Evolutionary conservation across 805 yeast species (phyloP).

Genomic region (Saturnispora sekii): DNA sequence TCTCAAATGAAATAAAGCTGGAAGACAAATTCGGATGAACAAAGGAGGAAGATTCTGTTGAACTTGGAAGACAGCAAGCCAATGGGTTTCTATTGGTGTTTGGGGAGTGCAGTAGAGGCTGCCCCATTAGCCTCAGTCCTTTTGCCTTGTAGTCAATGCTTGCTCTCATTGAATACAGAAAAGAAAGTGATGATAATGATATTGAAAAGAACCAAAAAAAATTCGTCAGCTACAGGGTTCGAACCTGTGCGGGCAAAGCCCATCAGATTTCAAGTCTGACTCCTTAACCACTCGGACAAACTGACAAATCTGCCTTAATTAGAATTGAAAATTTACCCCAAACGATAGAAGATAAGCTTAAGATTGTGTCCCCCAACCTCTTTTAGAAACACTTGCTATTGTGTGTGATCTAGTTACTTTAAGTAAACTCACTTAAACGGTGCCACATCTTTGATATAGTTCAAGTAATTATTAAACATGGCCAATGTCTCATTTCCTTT

Average conservation of each 20-base stretch:
- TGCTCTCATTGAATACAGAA: slow-evolving; percentile 6
- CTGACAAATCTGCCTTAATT: background rate
- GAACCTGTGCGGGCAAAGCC: slow-evolving; percentile 6
- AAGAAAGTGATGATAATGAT: background rate
- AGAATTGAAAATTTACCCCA: no score
- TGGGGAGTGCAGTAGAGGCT: slow-evolving; percentile 4
- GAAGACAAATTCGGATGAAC: background rate
- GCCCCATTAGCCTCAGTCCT: slow-evolving; percentile 8
- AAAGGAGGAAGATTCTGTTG: slow-evolving; percentile 11
- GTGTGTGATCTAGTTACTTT: no score
- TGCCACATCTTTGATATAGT: slow-evolving; percentile 9
- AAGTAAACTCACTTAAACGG: no score
- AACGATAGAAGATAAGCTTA: no score
- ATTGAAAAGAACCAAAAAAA: background rate
- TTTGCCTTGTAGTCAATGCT: slow-evolving; percentile 1
- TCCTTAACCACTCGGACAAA: slow-evolving; percentile 4
- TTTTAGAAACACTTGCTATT: no score
- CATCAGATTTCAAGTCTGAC: background rate
- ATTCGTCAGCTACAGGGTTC: slow-evolving; percentile 4
- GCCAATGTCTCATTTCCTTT: slow-evolving; percentile 1
- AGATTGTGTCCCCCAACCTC: no score
- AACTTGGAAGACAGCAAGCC: slow-evolving; percentile 13
- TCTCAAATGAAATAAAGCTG: slow-evolving; percentile 17
- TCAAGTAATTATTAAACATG: slow-evolving; percentile 4
- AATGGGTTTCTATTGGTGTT: background rate